A percentile compares a stretch with the other conserved stretches of the same genome.
Conservation (phyloP, 495 filamentous ascomycete genomes). For the Podospora pseudoanserina region DNA sequence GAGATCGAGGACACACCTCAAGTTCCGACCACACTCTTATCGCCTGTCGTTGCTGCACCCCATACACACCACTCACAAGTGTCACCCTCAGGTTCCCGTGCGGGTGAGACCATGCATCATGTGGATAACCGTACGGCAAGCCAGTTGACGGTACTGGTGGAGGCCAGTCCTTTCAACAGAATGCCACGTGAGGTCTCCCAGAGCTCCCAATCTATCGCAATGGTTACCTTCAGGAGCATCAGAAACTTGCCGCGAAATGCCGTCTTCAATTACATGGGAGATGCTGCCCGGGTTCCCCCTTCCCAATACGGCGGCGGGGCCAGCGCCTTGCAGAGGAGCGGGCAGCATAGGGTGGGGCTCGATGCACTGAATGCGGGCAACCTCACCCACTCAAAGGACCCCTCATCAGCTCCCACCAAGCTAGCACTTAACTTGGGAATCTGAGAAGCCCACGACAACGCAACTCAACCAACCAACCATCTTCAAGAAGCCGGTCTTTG, state of each 20-base stretch:
- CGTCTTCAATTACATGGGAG: not conserved
- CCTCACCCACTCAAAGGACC: not conserved
- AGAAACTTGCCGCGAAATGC: not conserved
- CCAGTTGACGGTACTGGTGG: not conserved
- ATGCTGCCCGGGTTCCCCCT: not conserved
- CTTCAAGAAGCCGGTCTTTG: not conserved
- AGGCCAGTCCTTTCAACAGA: not conserved
- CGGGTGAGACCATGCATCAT: conserved; percentile 3
- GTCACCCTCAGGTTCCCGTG: conserved; percentile 2
- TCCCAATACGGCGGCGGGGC: not conserved
- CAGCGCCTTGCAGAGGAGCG: not conserved
- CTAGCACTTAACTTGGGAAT: not conserved
- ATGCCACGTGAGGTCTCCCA: not conserved
- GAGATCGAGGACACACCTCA: not conserved
- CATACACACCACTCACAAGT: not conserved
- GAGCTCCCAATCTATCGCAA: not conserved
- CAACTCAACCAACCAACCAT: not conserved
- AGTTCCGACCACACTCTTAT: not conserved
- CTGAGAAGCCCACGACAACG: not conserved
- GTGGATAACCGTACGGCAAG: not conserved
- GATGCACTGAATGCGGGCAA: not conserved
- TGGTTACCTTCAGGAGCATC: not conserved
- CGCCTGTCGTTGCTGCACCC: not conserved
- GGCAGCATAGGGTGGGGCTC: not conserved
- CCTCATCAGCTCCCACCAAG: not conserved